Conservation (phyloP, 2,329 filamentous ascomycete species). For the Fusarium chuoi region DNA sequence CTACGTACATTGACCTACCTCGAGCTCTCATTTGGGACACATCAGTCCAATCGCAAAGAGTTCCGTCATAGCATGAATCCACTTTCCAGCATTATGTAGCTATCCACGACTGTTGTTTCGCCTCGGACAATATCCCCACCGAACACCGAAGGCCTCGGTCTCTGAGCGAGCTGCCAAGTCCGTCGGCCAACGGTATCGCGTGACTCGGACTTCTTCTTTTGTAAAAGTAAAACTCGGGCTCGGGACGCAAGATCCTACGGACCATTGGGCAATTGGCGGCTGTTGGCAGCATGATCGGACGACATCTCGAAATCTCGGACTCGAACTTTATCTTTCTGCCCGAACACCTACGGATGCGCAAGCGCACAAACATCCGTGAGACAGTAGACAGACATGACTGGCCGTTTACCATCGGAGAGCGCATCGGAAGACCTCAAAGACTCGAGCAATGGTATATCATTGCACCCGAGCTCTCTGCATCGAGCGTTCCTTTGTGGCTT, state of each 20-base stretch:
- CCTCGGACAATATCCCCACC: not conserved
- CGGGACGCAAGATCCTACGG: not conserved
- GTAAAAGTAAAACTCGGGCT: not conserved
- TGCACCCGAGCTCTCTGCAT: not conserved
- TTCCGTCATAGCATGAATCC: fast-evolving
- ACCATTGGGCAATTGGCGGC: not conserved
- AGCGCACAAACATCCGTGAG: not conserved
- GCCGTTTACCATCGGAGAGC: not conserved
- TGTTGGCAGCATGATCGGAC: not conserved
- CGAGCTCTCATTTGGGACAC: not conserved
- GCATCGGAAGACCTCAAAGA: not conserved
- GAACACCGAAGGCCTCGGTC: not conserved
- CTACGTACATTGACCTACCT: not conserved
- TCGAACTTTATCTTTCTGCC: not conserved
- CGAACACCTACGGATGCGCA: not conserved
- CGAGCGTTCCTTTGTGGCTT: not conserved
- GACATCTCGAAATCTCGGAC: not conserved
- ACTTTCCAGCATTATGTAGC: fast-evolving
- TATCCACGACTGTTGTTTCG: not conserved
- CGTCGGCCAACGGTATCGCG: not conserved
- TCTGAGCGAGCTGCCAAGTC: not conserved
- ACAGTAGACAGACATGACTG: no score
- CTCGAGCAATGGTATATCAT: not conserved
- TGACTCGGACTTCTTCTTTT: not conserved
- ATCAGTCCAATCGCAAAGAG: not conserved